Evolutionary conservation across 768 basidiomycete species (phyloP), one percentile per base, ranked within the genome.

Genomic region (Suillus brevipes): DNA sequence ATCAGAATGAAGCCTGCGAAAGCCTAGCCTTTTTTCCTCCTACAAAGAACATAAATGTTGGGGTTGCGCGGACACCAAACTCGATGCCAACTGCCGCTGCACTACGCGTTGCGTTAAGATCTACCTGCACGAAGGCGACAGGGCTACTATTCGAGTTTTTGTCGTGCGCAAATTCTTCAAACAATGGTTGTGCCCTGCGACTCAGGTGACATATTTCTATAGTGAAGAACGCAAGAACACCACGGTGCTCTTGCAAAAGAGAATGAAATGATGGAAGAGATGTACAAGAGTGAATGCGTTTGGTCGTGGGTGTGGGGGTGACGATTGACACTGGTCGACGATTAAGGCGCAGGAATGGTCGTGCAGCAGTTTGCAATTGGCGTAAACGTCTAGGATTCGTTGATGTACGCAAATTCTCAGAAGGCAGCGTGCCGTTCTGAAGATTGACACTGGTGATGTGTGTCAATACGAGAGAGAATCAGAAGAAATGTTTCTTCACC

Each of bases 41-140:
- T 65, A 89, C 74, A 78, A 94, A 98, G 78, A 97, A 96, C 47
- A 91, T 78, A 72, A 98, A 97, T 1, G 94, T 95, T 4, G 95
- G 96, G 2, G 93, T 96, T 14, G 84, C 94, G 16, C 83, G 76
- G 1, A 97, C 85, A 16, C 84, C 81, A 79, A 84, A 91, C 74
- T 88, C 80, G 2, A 74, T 66, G 0, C 89, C 91, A 20, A 97
- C 76, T 61, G 79, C 78, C 2, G 76, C 70, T 18, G 50, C 28
- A 1, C 90, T 90, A 74, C 85, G 74, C 0, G 90, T 91, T 10
- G 90, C 83, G 4, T 83, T 85, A 67, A 94, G 79, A 77, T 98
- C 95, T 36, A 97, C 85, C 74, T 94, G 92, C 6, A 89, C 86
- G 97, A 50, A 98, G 3, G 85, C 91, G 23, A 89, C 84, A 3